Evolutionary conservation across 148 eudicot species (phyloP), one percentile per base, ranked within the genome.

Genomic region (Beta vulgaris): DNA sequence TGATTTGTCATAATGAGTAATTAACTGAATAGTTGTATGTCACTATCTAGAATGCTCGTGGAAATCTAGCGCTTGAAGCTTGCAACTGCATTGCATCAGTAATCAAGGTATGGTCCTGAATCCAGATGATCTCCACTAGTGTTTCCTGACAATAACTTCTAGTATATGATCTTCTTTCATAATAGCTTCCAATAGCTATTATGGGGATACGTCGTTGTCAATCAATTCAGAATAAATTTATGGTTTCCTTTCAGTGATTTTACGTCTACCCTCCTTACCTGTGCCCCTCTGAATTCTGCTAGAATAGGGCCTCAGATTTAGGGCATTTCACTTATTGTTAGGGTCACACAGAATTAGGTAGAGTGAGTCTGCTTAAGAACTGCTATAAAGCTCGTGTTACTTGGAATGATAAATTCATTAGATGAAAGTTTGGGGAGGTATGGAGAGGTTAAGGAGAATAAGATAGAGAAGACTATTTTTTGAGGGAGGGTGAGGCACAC

Each of bases 31-130:
- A 39, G 25, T 77, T 44, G 34, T 69, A 65, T 80, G 43, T 51
- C 79, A 43, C 61, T 25, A 48, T 72, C 32, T 54, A 91, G 93
- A 86, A 73, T 81, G 76, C 72, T 69, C 91, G 96, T 43, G 96
- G 96, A 80, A 87, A 62, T 70, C 58, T 89, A 74, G 96, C 96
- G 25, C 96, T 91, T 68, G 96, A 91, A 68, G 87, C 85, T 77
- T 91, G 96, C 83, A 89, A 89, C 74, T 86, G 91, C 73, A 73
- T 91, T 43, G 86, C 88, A 46, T 82, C 87, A 49, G 78, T 79
- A 76, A 78, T 86, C 74, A 58, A 59, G 74, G 96, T 91, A 70
- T 55, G 75, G 71, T 58, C 54, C 67, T 26, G 42, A 39, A 68
- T 58, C 54, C 67, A 35, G 42, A 39, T 53, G 46, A 18, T 40